Conservation (phyloP, 306 rosid species). For the peach (Prunus persica) region DNA sequence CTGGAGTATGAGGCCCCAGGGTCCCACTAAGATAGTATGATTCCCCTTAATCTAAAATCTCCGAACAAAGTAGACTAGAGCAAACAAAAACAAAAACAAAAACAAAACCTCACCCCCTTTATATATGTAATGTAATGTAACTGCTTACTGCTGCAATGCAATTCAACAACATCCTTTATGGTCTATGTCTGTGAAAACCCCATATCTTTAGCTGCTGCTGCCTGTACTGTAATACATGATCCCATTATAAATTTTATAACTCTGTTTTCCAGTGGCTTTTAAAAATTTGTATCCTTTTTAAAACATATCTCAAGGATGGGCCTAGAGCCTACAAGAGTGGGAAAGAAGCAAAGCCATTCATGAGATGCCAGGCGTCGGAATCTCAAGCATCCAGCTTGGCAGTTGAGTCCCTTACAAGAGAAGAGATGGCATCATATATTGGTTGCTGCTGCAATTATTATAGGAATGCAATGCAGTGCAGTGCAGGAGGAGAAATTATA, state of each 20-base stretch:
- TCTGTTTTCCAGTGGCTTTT: not conserved
- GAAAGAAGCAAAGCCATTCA: constrained; percentile 43
- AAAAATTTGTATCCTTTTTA: not conserved
- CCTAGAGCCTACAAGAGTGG: constrained; percentile 22
- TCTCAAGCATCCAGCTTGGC: constrained; percentile 16
- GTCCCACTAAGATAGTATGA: constrained; percentile 4
- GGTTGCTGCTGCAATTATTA: constrained; percentile 36
- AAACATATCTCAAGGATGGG: constrained; percentile 26
- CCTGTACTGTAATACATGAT: not conserved
- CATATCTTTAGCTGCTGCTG: constrained; percentile 15
- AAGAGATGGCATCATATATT: constrained; percentile 38
- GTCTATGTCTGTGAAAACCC: not conserved
- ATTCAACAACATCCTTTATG: constrained; percentile 10
- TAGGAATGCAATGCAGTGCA: constrained; percentile 14
- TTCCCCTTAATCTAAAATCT: no score
- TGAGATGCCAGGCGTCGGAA: constrained; percentile 26
- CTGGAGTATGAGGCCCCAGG: constrained; percentile 10
- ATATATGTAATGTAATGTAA: no score
- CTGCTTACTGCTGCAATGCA: no score
- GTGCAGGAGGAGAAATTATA: constrained; percentile 6
- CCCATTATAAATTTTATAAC: constrained; percentile 17
- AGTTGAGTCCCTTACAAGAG: constrained; percentile 46
- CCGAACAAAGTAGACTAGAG: not conserved
- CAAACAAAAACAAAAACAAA: not conserved
- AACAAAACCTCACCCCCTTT: not conserved